These are phyloP conservation scores for Jackrogersella multiformis DNA, from an alignment of 495 filamentous ascomycete species.

Conservation along the genomic window DNA sequence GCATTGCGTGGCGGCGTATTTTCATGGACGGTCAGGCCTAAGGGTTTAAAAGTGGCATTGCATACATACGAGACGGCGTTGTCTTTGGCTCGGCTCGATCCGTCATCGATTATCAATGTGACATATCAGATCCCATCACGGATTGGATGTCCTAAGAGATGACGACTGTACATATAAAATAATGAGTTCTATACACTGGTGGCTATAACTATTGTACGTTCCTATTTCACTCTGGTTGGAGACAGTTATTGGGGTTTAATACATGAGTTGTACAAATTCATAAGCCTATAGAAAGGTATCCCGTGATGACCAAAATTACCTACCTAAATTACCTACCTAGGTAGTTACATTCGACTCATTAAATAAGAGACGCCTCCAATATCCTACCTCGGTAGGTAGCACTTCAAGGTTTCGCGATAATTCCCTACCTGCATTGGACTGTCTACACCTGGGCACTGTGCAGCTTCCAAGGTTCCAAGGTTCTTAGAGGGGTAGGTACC, in stretches of 20 bases:
- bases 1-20: conserved; percentile 48
- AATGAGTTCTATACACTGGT: too few species aligned
- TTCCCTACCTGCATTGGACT: too few species aligned
- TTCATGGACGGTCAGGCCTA: conserved; percentile 22
- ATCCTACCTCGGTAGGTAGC: neutral
- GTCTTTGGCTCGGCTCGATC: conserved; percentile 5
- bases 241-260: too few species aligned
- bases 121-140: conserved; percentile 1
- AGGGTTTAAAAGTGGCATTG: conserved; percentile 31
- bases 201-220: too few species aligned
- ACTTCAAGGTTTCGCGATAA: neutral
- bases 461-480: too few species aligned
- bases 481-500: conserved; percentile 3
- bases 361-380: neutral
- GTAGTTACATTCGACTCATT: neutral
- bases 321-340: too few species aligned
- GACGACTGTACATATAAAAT: conserved; percentile 14
- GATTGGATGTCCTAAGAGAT: conserved; percentile 14
- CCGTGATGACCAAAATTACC: too few species aligned
- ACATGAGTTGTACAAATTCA: too few species aligned
- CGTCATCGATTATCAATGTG: neutral
- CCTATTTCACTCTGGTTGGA: too few species aligned
- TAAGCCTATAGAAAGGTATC: too few species aligned
- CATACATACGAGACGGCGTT: conserved; percentile 33
- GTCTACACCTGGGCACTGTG: too few species aligned